A percentile compares a stretch with the other conserved stretches of the same genome.
Evolutionary conservation across 306 rosid species (phyloP).

Genomic region (Dalbergia oliveri): DNA sequence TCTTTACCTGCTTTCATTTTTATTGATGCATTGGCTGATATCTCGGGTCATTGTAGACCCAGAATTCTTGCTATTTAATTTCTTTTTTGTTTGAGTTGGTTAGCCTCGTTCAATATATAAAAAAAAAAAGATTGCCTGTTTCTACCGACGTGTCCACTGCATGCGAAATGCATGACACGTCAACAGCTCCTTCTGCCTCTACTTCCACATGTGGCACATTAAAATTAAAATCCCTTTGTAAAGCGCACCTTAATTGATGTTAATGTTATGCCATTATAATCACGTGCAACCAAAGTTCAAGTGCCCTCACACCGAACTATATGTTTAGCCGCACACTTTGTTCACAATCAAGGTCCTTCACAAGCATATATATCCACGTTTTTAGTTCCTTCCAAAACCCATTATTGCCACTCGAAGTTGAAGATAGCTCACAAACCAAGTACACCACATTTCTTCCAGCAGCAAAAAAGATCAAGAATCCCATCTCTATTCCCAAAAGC

Average conservation of each 20-base stretch:
- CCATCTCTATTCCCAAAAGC: too few relatives aligned
- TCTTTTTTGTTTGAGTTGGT: too few relatives aligned
- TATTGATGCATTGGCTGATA: too few relatives aligned
- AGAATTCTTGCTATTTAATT: too few relatives aligned
- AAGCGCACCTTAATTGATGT: not conserved
- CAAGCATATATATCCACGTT: not conserved
- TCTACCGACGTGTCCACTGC: conserved; percentile 42
- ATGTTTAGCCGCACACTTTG: conserved; percentile 7
- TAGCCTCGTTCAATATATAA: too few relatives aligned
- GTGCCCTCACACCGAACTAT: not conserved
- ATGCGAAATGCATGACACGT: conserved; percentile 42
- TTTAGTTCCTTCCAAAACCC: conserved; percentile 8
- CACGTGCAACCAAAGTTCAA: conserved; percentile 33
- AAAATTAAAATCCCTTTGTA: not conserved
- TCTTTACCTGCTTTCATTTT: too few relatives aligned
- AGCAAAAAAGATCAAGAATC: not conserved
- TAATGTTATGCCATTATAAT: not conserved
- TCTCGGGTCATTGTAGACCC: too few relatives aligned
- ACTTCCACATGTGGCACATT: conserved; percentile 42
- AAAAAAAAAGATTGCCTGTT: too few relatives aligned
- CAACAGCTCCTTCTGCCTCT: conserved; percentile 27
- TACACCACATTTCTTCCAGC: not conserved
- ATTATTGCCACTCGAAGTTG: too few relatives aligned
- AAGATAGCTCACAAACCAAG: too few relatives aligned
- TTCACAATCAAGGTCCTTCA: conserved; percentile 38